phyloP scores from a whole-genome alignment of 2,329 filamentous ascomycete genomes.

The Amauroascus verrucosus region DNA sequence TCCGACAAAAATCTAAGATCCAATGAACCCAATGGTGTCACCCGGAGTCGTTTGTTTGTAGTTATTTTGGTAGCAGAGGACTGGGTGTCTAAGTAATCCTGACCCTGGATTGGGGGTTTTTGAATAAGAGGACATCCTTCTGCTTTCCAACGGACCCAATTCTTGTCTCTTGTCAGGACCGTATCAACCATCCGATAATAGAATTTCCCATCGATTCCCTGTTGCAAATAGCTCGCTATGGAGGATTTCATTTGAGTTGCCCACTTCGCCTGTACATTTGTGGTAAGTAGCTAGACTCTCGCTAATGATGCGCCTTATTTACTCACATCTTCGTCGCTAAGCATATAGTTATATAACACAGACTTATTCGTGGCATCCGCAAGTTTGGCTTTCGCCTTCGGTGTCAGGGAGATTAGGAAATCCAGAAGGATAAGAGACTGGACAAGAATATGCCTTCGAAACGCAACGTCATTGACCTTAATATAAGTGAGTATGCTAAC shows the following conservation, averaged over 20 bases:
- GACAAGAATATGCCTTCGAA: conserved; percentile 86
- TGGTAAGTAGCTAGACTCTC: conserved; percentile 15
- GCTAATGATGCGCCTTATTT: neutral
- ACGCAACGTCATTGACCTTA: conserved; percentile 83
- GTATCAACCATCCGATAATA: conserved; percentile 97
- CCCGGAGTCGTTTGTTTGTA: conserved; percentile 58
- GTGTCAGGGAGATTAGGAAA: conserved; percentile 82
- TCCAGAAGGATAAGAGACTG: conserved; percentile 91
- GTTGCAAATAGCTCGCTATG: conserved; percentile 74
- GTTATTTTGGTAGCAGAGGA: conserved; percentile 55
- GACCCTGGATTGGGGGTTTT: conserved; percentile 57
- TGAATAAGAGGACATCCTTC: conserved; percentile 86
- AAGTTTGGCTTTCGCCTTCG: conserved; percentile 70
- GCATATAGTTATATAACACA: conserved; percentile 68
- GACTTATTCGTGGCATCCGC: conserved; percentile 70
- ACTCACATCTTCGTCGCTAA: conserved; percentile 72
- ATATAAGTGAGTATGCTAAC: conserved; percentile 10
- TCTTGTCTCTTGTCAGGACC: conserved; percentile 89
- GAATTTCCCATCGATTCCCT: conserved; percentile 74
- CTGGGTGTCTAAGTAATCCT: conserved; percentile 61
- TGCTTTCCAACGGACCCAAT: conserved; percentile 98
- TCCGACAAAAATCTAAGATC: conserved; percentile 70
- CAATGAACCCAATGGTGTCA: conserved; percentile 60
- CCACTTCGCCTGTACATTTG: conserved; percentile 63
- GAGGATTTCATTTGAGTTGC: conserved; percentile 62